These are phyloP conservation scores for Colletotrichum liaoningense DNA, from an alignment of 2,329 filamentous ascomycete species.

Conservation along the genomic window DNA sequence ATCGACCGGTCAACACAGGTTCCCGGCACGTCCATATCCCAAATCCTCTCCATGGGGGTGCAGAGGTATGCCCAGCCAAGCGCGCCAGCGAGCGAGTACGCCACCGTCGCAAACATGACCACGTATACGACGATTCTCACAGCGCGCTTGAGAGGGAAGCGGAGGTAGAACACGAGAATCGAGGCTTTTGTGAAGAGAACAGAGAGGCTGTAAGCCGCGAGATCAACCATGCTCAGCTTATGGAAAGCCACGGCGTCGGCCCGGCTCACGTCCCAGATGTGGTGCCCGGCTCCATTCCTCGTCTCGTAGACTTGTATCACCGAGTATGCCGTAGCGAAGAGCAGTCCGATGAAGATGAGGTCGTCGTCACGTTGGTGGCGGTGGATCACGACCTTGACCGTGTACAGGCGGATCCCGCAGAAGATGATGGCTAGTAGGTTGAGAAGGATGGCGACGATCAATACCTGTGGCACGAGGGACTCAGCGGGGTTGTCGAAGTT, in stretches of 20 bases:
- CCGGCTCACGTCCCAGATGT: slow-evolving; percentile 25
- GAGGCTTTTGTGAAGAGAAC: slow-evolving; percentile 39
- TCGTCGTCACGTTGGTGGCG: slow-evolving; percentile 29
- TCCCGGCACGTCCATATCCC: slow-evolving; percentile 10
- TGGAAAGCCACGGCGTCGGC: slow-evolving; percentile 19
- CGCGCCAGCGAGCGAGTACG: slow-evolving; percentile 19
- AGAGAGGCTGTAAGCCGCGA: slow-evolving; percentile 37
- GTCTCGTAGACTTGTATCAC: slow-evolving; percentile 31
- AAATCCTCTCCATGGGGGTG: slow-evolving; percentile 30
- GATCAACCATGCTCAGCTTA: slow-evolving; percentile 31
- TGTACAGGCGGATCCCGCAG: slow-evolving; percentile 29
- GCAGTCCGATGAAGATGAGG: slow-evolving; percentile 27
- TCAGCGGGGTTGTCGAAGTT: slow-evolving; percentile 27
- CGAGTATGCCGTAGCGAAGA: slow-evolving; percentile 28
- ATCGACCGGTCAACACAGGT: slow-evolving; percentile 27
- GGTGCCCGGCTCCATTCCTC: slow-evolving; percentile 21
- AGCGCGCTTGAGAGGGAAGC: slow-evolving; percentile 27
- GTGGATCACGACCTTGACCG: slow-evolving; percentile 22
- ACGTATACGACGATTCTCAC: slow-evolving; percentile 1
- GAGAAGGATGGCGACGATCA: slow-evolving; percentile 23
- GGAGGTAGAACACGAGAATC: slow-evolving; percentile 38
- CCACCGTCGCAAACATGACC: slow-evolving; percentile 29
- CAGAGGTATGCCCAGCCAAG: slow-evolving; percentile 30
- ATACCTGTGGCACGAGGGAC: slow-evolving; percentile 31
- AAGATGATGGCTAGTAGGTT: slow-evolving; percentile 31